Base-by-base conservation (phyloP, 768 basidiomycete genomes). In the Butyriboletus loyo region DNA sequence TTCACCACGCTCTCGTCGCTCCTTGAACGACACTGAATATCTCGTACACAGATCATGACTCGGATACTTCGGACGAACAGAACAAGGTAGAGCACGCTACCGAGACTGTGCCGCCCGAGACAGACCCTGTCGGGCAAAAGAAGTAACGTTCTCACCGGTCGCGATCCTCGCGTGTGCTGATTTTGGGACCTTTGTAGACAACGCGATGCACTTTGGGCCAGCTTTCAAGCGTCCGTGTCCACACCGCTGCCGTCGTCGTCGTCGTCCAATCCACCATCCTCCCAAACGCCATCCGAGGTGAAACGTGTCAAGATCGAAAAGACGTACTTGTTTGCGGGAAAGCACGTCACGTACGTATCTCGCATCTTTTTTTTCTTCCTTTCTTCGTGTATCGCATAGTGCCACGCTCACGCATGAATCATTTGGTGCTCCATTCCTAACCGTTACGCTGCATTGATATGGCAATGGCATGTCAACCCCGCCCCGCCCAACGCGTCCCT, bases 251-350 rank as follows among this genome's bases (percentile, higher is more conserved):
- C 28, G 5, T 30, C 44, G 7, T 45, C 28, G 5, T 30, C 44
- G 7, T 45, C 24, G n/a, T 41, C 46, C 22, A 46, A 13, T n/a
- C 50, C n/a, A 8, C 4, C 41, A 4, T 31, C 50, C 10, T 27
- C 44, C 11, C 25, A 61, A 30, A 14, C 42, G 34, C 52, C 59
- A 2, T 54, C 58, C 14, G 45, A 66, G n/a, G 66, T 60, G 56
- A 77, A 73, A 48, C 73, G 75, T 59, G 77, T 93, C 32, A 87
- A 84, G 68, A 73, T 94, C 42, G 79, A 84, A 66, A 87, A 83
- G 63, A 77, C 74, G 32, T 87, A 84, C 66, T 66, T 80, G 31
- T 94, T 87, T 61, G 91, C 89, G 1, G 92, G 91, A 22, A 84
- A 92, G 54, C 80, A 85, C 30, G 75, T 86, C 41, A 71, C 77